Base-by-base conservation (phyloP, 768 basidiomycete genomes). In the Saitozyma podzolica region DNA sequence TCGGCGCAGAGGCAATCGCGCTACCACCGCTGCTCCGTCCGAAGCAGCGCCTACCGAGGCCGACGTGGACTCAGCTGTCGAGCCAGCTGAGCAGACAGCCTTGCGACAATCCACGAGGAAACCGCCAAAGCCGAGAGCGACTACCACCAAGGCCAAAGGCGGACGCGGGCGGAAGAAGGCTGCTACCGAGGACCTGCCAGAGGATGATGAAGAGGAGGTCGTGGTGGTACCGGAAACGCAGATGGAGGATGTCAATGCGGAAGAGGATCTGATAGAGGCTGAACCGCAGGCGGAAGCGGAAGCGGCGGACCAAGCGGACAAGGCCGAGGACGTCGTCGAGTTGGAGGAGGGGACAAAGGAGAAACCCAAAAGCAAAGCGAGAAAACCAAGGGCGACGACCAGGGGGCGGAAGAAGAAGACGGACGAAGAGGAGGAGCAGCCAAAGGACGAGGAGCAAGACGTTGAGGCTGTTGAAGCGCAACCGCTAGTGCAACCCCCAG, bases 121-220 rank as follows among this genome's bases (percentile, higher is more conserved):
- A 17, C 43, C 45, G 9, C 16, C 85, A 40, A 61, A 47, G 47
- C 40, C 55, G 10, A 59, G 47, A 8, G 42, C 52, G n/a, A 63
- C 41, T 16, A 19, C 42, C 29, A 59, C 57, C 40, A 63, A 53
- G 39, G 19, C 41, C 19, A 54, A 51, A 29, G 39, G 59, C 17
- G 50, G 43, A 52, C 52, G 49, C 13, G 29, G 41, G 16, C 40
- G 59, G 20, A 58, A 61, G 55, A 66, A 66, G 57, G 56, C 54
- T 29, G 49, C 51, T 37, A 45, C 37, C 39, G 47, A 13, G 17
- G 54, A 61, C 37, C 40, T 41, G 8, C 55, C 37, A 11, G 56
- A 54, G 50, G 20, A 49, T 7, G 65, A 54, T 6, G 52, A 29
- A 40, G 49, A 39, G 11, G 62, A 55, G 13, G 62, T 42, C 20